Evolutionary conservation across 345 rosid species (phyloP).

Genomic region (Syzygium aqueum): DNA sequence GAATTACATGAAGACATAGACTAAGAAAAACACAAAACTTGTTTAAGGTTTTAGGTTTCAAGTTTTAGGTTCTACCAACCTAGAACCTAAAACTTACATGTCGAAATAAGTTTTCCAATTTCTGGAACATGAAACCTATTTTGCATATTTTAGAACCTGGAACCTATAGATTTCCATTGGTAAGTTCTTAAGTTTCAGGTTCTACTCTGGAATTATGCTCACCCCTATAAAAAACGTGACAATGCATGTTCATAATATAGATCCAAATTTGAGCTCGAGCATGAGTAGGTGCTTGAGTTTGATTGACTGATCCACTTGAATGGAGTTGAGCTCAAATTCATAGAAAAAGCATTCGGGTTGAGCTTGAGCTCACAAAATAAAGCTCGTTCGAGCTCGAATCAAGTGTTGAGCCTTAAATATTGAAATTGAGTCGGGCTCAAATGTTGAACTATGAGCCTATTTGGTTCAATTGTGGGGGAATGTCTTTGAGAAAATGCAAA

Average conservation of each 20-base stretch:
- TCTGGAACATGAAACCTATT: neutral
- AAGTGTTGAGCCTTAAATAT: neutral
- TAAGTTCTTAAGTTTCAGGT: too few species aligned
- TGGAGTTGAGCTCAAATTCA: neutral
- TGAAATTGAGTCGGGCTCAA: neutral
- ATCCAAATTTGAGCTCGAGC: rapidly evolving
- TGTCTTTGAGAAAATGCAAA: too few species aligned
- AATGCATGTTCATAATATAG: rapidly evolving
- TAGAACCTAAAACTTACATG: rapidly evolving
- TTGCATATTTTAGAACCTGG: rapidly evolving
- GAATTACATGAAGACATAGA: rapidly evolving
- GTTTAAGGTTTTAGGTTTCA: rapidly evolving
- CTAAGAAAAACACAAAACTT: rapidly evolving
- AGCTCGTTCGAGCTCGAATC: neutral
- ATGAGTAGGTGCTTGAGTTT: neutral
- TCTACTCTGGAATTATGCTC: rapidly evolving
- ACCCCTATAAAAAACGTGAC: too few species aligned
- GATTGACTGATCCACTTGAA: neutral
- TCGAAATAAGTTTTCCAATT: rapidly evolving
- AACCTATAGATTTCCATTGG: too few species aligned
- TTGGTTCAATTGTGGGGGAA: too few species aligned
- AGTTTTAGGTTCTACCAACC: rapidly evolving
- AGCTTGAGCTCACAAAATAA: neutral
- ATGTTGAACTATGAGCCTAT: neutral
- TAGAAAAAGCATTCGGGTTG: neutral